Evolutionary conservation across 2,329 filamentous ascomycete species (phyloP).

Genomic region (Fusarium sp.): DNA sequence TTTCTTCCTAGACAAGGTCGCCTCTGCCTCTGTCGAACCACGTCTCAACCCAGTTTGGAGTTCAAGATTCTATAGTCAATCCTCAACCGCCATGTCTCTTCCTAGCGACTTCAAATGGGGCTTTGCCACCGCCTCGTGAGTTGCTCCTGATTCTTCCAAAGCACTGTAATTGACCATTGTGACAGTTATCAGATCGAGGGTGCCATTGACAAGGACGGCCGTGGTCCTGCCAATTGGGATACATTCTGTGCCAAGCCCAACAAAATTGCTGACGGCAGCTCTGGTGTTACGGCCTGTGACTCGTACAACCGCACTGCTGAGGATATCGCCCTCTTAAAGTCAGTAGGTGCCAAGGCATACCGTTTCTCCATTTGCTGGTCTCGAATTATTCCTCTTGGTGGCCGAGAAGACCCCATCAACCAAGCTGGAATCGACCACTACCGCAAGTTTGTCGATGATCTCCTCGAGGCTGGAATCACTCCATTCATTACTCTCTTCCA

Average conservation of each 20-base stretch:
- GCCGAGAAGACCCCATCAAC: conserved; percentile 84
- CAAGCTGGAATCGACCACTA: conserved; percentile 82
- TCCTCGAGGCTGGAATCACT: conserved; percentile 78
- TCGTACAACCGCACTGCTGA: conserved; percentile 83
- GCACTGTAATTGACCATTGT: conserved; percentile 25
- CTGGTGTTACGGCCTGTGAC: conserved; percentile 83
- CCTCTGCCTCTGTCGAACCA: conserved; percentile 3
- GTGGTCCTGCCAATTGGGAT: conserved; percentile 88
- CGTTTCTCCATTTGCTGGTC: conserved; percentile 89
- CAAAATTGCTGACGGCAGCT: conserved; percentile 83
- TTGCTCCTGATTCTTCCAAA: conserved; percentile 36
- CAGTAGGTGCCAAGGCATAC: conserved; percentile 78
- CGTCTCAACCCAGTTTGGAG: conserved; percentile 4
- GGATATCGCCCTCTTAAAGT: conserved; percentile 82
- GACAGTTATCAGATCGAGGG: conserved; percentile 91
- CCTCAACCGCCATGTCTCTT: conserved; percentile 53
- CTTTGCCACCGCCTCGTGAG: conserved; percentile 80
- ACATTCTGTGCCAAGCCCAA: conserved; percentile 83
- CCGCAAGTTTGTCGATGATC: conserved; percentile 79
- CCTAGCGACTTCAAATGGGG: conserved; percentile 81
- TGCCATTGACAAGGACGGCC: conserved; percentile 77
- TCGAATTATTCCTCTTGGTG: conserved; percentile 86
- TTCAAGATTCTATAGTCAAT: conserved; percentile 11
- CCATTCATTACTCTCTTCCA: conserved; percentile 88
- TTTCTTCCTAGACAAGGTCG: conserved; percentile 4